These are phyloP conservation scores for Coemansia sp. DNA, from an alignment of 371 early-diverging fungal genomes.

Conservation along the genomic window DNA sequence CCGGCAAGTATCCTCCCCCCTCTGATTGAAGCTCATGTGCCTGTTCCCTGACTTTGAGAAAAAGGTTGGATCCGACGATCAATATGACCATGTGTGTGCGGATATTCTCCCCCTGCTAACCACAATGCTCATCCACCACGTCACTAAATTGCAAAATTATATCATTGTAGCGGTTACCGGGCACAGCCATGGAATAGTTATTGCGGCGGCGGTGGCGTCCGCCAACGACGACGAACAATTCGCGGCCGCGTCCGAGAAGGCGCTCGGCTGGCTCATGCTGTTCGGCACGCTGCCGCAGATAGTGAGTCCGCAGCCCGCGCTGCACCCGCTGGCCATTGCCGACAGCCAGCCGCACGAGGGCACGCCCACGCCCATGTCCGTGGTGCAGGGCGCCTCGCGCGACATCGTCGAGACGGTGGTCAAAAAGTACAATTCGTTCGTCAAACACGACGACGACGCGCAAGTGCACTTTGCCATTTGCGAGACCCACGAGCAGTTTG, in stretches of 20 bases:
- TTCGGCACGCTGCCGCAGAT: slow-evolving; percentile 83
- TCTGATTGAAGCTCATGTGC: slow-evolving; percentile 7
- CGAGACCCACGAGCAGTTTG: slow-evolving; percentile 40
- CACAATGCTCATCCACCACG: too few relatives aligned
- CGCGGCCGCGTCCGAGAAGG: slow-evolving; percentile 72
- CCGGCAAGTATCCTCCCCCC: slow-evolving; percentile 31
- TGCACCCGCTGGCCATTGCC: slow-evolving; percentile 64
- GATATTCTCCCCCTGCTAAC: background rate
- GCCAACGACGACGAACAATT: slow-evolving; percentile 78
- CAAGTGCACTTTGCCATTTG: slow-evolving; percentile 50
- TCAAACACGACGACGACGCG: slow-evolving; percentile 66
- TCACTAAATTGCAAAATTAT: background rate
- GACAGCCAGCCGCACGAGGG: slow-evolving; percentile 84
- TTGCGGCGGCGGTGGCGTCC: slow-evolving; percentile 82
- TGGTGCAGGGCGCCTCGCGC: slow-evolving; percentile 69
- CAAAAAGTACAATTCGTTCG: slow-evolving; percentile 71
- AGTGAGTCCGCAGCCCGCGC: slow-evolving; percentile 75
- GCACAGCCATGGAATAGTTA: slow-evolving; percentile 89
- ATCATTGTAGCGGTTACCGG: slow-evolving; percentile 60
- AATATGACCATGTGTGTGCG: background rate
- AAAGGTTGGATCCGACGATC: background rate
- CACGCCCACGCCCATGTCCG: slow-evolving; percentile 85
- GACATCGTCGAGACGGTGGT: slow-evolving; percentile 54
- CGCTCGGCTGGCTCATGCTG: slow-evolving; percentile 83
- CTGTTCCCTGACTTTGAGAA: slow-evolving; percentile 44